Percentiles rank a stretch among this genome's conserved stretches.
These are phyloP conservation scores for Saxophila tyrrhenica DNA, from an alignment of 495 filamentous ascomycete genomes.

Conservation along the genomic window DNA sequence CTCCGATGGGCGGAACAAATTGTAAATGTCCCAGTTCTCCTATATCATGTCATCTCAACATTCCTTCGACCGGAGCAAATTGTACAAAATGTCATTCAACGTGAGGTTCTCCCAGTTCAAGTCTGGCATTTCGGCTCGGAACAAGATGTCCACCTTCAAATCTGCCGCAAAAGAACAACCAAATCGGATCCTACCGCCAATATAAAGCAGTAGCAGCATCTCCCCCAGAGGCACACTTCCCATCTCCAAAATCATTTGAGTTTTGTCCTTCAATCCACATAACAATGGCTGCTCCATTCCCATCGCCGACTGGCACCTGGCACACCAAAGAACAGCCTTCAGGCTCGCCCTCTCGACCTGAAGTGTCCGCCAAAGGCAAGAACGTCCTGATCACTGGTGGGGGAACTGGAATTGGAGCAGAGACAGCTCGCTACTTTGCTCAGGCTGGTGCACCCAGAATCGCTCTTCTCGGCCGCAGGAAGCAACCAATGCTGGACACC, in stretches of 20 bases:
- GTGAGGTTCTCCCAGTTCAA: too few relatives aligned
- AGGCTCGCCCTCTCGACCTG: constrained; percentile 3
- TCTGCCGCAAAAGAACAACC: too few relatives aligned
- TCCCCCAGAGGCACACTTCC: too few relatives aligned
- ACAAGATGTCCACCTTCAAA: too few relatives aligned
- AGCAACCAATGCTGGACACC: constrained; percentile 26
- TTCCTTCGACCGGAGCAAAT: constrained; percentile 7
- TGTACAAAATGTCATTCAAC: too few relatives aligned
- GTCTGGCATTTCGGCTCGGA: too few relatives aligned
- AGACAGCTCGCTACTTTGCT: constrained; percentile 32
- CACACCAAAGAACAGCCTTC: constrained; percentile 19
- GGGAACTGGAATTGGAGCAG: constrained; percentile 34
- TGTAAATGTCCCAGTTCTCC: constrained; percentile 23
- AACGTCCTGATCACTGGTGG: constrained; percentile 22
- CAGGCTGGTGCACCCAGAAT: constrained; percentile 30
- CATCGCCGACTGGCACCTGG: constrained; percentile 15
- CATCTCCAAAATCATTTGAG: too few relatives aligned
- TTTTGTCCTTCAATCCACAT: too few relatives aligned
- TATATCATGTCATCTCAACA: neutral
- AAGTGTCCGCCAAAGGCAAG: constrained; percentile 10
- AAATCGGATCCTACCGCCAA: too few relatives aligned
- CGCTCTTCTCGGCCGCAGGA: constrained; percentile 21
- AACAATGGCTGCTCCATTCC: constrained; percentile 20
- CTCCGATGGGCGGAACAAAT: constrained; percentile 31
- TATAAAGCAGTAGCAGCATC: too few relatives aligned